Evolutionary conservation across 2,329 filamentous ascomycete genomes (phyloP).

Genomic region (Elsinoe fawcettii): DNA sequence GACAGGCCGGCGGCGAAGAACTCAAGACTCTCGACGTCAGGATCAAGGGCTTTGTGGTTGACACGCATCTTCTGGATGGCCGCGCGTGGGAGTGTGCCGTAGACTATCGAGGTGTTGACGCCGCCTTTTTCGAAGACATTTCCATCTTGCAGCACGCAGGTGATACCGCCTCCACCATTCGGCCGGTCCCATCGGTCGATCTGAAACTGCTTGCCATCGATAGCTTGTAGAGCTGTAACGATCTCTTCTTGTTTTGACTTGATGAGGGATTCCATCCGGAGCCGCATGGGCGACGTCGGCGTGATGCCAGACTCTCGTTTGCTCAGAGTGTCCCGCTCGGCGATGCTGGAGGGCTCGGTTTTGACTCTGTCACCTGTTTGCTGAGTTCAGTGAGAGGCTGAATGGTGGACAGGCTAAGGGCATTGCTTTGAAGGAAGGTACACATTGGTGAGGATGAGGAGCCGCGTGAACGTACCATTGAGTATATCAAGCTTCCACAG

Average conservation of each 20-base stretch:
- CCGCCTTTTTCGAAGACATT: slow-evolving; percentile 97
- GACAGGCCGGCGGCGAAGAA: slow-evolving; percentile 95
- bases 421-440: neutral
- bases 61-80: slow-evolving; percentile 90
- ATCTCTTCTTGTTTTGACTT: slow-evolving; percentile 88
- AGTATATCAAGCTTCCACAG: slow-evolving; percentile 49
- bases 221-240: slow-evolving; percentile 68
- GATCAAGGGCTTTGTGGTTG: slow-evolving; percentile 84
- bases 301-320: slow-evolving; percentile 72
- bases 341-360: slow-evolving; percentile 61
- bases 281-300: slow-evolving; percentile 81
- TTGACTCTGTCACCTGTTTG: slow-evolving; percentile 34
- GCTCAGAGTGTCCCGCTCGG: slow-evolving; percentile 71
- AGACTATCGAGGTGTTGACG: slow-evolving; percentile 90
- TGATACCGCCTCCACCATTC: slow-evolving; percentile 85
- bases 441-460: neutral
- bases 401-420: no score
- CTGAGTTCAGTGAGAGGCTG: slow-evolving; percentile 21
- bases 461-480: slow-evolving; percentile 43
- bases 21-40: slow-evolving; percentile 70
- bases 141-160: slow-evolving; percentile 89
- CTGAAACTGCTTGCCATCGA: slow-evolving; percentile 77
- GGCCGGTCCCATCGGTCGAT: slow-evolving; percentile 81
- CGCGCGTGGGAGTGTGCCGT: slow-evolving; percentile 76
- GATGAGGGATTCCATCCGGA: slow-evolving; percentile 96